A percentile compares a stretch with the other conserved stretches of the same genome.
Evolutionary conservation across 768 basidiomycete species (phyloP).

Genomic region (Tephrocybe sp.): DNA sequence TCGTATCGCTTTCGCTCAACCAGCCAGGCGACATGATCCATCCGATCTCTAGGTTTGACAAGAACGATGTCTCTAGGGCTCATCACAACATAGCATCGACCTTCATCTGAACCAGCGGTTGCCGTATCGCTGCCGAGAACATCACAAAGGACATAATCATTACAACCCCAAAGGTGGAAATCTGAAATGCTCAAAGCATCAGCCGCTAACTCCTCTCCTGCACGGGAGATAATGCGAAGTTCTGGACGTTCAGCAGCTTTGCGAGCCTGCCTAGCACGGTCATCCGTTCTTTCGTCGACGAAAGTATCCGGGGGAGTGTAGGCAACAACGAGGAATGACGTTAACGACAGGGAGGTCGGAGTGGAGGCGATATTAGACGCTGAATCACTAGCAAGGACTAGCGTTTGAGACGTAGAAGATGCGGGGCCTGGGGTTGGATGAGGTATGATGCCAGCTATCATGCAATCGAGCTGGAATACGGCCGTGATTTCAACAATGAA

Average conservation of each 20-base stretch:
- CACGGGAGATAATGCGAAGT: slow-evolving; percentile 84
- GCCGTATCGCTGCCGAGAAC: slow-evolving; percentile 29
- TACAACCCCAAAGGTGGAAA: slow-evolving; percentile 86
- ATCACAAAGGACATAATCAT: slow-evolving; percentile 81
- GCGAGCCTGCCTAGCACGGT: slow-evolving; percentile 73
- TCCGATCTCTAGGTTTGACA: slow-evolving; percentile 83
- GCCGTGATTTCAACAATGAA: slow-evolving; percentile 86
- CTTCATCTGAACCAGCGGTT: slow-evolving; percentile 28
- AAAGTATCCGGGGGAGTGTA: slow-evolving; percentile 81
- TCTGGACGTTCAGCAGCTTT: slow-evolving; percentile 92
- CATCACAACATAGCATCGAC: slow-evolving; percentile 75
- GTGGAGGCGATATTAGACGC: slow-evolving; percentile 14
- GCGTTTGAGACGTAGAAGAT: slow-evolving; percentile 18
- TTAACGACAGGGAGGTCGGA: slow-evolving; percentile 36
- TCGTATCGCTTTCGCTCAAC: slow-evolving; percentile 85
- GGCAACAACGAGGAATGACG: slow-evolving; percentile 84
- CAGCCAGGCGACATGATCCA: slow-evolving; percentile 91
- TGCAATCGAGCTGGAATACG: slow-evolving; percentile 91
- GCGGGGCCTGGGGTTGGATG: slow-evolving; percentile 50
- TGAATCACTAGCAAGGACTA: slow-evolving; percentile 12
- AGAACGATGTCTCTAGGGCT: slow-evolving; percentile 86
- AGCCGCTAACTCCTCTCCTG: slow-evolving; percentile 83
- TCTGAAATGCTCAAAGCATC: slow-evolving; percentile 81
- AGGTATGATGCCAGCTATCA: slow-evolving; percentile 89
- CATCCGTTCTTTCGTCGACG: slow-evolving; percentile 69